Evolutionary conservation across 257 asterid species (phyloP).

Genomic region (Scutellaria baicalensis): DNA sequence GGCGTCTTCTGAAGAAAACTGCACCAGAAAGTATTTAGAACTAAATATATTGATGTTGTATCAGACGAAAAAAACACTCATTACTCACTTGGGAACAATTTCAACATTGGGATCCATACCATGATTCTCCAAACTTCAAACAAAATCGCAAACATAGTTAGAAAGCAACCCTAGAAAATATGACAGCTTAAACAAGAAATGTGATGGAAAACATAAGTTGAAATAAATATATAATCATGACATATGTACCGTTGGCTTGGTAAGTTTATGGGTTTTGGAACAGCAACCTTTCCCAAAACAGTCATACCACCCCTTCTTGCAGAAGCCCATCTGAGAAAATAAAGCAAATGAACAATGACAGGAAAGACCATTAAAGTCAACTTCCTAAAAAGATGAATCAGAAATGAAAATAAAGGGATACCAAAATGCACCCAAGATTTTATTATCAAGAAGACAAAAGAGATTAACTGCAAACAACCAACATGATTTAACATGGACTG

Average conservation of each 20-base stretch:
- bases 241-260: constrained; percentile 82
- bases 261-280: constrained; percentile 92
- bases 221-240: constrained; percentile 1
- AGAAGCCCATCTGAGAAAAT: constrained; percentile 61
- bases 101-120: constrained; percentile 93
- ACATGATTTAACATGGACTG: not conserved
- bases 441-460: not conserved
- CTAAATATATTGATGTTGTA: not conserved
- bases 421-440: not conserved
- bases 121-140: constrained; percentile 86
- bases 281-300: constrained; percentile 90
- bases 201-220: not conserved
- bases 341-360: not conserved
- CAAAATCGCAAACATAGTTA: constrained; percentile 22
- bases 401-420: not conserved
- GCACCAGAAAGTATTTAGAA: constrained; percentile 6
- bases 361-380: not conserved
- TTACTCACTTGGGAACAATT: constrained; percentile 95
- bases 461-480: not conserved
- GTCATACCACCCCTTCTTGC: constrained; percentile 95
- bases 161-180: constrained; percentile 10
- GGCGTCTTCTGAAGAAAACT: constrained; percentile 1
- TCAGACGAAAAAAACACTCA: not conserved
- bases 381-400: not conserved
- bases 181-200: not conserved